Conservation (phyloP, 768 basidiomycete species). For the Agaricus sinodeliciosus region DNA sequence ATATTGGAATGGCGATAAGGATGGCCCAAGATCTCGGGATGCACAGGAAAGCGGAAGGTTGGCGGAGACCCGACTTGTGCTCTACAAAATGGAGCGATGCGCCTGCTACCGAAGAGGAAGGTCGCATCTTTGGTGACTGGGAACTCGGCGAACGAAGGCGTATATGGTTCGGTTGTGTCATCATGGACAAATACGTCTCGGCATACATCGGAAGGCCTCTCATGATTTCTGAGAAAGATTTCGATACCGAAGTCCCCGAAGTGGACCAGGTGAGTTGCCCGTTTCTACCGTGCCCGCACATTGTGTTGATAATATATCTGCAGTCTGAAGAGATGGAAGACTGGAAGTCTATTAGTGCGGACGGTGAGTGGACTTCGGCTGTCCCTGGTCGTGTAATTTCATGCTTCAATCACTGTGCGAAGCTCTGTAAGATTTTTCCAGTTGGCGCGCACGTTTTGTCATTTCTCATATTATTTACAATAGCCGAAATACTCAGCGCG, state of each 20-base stretch:
- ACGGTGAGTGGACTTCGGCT: conserved; percentile 18
- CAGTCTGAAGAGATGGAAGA: conserved; percentile 63
- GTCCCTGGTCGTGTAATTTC: conserved; percentile 51
- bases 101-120: conserved; percentile 9
- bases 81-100: neutral
- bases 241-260: conserved; percentile 63
- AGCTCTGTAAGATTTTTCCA: conserved; percentile 47
- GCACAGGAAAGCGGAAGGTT: conserved; percentile 76
- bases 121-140: conserved; percentile 47
- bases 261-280: conserved; percentile 44
- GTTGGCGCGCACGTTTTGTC: neutral
- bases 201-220: conserved; percentile 75
- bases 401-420: conserved; percentile 73
- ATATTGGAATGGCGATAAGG: conserved; percentile 83
- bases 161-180: conserved; percentile 74
- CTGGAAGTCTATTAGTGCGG: conserved; percentile 29
- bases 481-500: conserved; percentile 63
- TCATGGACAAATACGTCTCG: conserved; percentile 77
- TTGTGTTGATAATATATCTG: neutral
- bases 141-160: conserved; percentile 67
- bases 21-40: conserved; percentile 89
- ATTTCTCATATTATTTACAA: conserved; percentile 5
- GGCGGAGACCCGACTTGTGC: conserved; percentile 56
- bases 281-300: neutral
- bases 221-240: conserved; percentile 69